Conservation (phyloP, 2,329 filamentous ascomycete genomes). For the Ascochyta fabae region DNA sequence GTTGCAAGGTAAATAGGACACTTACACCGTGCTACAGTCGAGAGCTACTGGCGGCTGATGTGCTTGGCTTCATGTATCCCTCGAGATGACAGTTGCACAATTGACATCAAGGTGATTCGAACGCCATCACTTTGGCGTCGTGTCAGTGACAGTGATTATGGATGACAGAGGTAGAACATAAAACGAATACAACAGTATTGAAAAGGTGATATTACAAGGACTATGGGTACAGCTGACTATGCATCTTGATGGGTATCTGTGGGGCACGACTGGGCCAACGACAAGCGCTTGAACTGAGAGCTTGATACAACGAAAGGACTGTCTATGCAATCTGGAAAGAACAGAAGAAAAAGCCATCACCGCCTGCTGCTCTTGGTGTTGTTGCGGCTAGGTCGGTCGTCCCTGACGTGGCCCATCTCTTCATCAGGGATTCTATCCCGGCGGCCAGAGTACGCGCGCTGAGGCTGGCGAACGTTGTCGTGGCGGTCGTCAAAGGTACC, state of each 20-base stretch:
- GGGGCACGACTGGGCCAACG: conserved; percentile 1
- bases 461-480: conserved; percentile 38
- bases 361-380: conserved; percentile 33
- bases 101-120: too few species aligned
- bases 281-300: not conserved
- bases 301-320: not conserved
- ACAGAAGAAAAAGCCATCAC: conserved; percentile 15
- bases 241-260: conserved; percentile 17
- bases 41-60: too few species aligned
- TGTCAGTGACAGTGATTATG: too few species aligned
- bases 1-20: too few species aligned
- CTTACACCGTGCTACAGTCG: too few species aligned
- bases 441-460: conserved; percentile 37
- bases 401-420: conserved; percentile 37
- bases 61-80: too few species aligned
- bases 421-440: conserved; percentile 38
- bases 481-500: conserved; percentile 30
- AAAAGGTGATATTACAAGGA: conserved; percentile 12
- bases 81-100: too few species aligned
- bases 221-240: conserved; percentile 1
- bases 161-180: not conserved
- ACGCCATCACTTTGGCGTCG: too few species aligned
- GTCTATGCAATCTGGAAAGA: conserved; percentile 3
- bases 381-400: conserved; percentile 34
- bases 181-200: not conserved